A percentile compares a stretch with the other conserved stretches of the same genome.
These are phyloP conservation scores for Pseudozyma pruni DNA, from an alignment of 1,284 basidiomycete genomes.

Conservation along the genomic window DNA sequence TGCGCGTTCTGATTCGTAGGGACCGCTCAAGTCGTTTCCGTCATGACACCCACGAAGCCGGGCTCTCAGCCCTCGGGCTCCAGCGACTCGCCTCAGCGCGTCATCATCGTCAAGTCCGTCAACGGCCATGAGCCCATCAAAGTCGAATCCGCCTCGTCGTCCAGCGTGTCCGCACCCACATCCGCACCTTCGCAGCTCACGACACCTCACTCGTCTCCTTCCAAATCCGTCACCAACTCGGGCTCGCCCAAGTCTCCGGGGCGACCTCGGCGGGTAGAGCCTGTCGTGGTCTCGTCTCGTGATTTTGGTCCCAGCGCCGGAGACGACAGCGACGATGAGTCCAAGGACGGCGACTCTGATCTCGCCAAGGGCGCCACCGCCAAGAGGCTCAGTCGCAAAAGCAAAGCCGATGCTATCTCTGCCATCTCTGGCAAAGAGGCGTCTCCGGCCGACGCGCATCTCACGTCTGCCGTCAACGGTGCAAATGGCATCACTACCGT, in stretches of 20 bases:
- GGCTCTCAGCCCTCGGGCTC: constrained; percentile 16
- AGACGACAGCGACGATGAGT: constrained; percentile 36
- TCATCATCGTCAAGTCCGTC: constrained; percentile 51
- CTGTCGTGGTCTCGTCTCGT: constrained; percentile 41
- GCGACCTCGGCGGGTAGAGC: constrained; percentile 32
- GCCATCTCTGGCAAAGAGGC: constrained; percentile 29
- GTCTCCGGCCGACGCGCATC: constrained; percentile 1
- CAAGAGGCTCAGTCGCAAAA: constrained; percentile 49
- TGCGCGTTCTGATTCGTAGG: too few relatives aligned
- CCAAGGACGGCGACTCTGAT: constrained; percentile 30
- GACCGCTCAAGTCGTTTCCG: not conserved
- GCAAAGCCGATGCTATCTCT: constrained; percentile 49
- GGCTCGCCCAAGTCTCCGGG: constrained; percentile 40
- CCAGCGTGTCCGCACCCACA: constrained; percentile 4
- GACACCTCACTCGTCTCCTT: constrained; percentile 30
- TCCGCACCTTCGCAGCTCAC: constrained; percentile 15
- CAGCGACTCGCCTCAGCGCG: constrained; percentile 30
- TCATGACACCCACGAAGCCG: constrained; percentile 25
- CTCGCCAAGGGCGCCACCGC: constrained; percentile 26
- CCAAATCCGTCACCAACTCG: constrained; percentile 22
- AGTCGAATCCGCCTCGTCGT: constrained; percentile 12
- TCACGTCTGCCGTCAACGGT: not conserved
- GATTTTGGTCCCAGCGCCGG: constrained; percentile 46
- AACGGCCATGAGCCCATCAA: constrained; percentile 48
- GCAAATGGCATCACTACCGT: constrained; percentile 2